phyloP scores from a whole-genome alignment of 2,329 filamentous ascomycete species.

The Cordyceps militaris region DNA sequence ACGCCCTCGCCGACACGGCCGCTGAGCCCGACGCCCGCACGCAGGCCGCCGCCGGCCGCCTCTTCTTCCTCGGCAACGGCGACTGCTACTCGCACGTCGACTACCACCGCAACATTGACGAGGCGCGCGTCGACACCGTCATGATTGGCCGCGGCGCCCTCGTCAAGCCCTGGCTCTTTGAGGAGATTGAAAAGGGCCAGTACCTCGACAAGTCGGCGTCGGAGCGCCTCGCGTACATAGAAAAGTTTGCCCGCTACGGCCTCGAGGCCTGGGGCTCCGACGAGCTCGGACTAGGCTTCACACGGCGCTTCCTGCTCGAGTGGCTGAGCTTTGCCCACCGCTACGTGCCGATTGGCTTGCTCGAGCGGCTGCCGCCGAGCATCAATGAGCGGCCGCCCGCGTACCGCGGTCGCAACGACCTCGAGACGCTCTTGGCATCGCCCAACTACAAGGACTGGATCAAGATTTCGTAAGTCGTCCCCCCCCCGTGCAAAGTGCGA shows the following conservation, averaged over 20 bases:
- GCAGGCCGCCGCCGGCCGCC: conserved; percentile 53
- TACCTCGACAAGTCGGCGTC: conserved; percentile 91
- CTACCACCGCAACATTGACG: conserved; percentile 70
- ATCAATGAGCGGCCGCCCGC: conserved; percentile 85
- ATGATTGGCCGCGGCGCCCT: conserved; percentile 96
- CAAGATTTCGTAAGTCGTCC: conserved; percentile 76
- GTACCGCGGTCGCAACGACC: conserved; percentile 75
- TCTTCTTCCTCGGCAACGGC: conserved; percentile 93
- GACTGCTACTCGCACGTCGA: conserved; percentile 92
- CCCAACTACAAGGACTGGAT: conserved; percentile 96
- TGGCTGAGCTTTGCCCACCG: conserved; percentile 91
- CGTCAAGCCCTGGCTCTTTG: conserved; percentile 97
- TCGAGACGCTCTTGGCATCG: conserved; percentile 90
- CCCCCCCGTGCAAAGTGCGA: no score
- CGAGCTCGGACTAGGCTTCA: conserved; percentile 86
- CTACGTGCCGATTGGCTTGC: conserved; percentile 81
- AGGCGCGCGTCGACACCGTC: conserved; percentile 79
- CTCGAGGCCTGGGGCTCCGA: conserved; percentile 94
- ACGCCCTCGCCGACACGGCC: conserved; percentile 65
- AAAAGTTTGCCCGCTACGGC: conserved; percentile 85
- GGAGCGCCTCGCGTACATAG: conserved; percentile 77
- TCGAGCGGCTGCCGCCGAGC: conserved; percentile 81
- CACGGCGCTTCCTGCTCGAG: conserved; percentile 85
- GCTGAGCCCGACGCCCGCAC: conserved; percentile 69
- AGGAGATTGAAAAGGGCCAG: conserved; percentile 86